Conservation (phyloP, 129 eudicot species). For the Arctium minus region DNA sequence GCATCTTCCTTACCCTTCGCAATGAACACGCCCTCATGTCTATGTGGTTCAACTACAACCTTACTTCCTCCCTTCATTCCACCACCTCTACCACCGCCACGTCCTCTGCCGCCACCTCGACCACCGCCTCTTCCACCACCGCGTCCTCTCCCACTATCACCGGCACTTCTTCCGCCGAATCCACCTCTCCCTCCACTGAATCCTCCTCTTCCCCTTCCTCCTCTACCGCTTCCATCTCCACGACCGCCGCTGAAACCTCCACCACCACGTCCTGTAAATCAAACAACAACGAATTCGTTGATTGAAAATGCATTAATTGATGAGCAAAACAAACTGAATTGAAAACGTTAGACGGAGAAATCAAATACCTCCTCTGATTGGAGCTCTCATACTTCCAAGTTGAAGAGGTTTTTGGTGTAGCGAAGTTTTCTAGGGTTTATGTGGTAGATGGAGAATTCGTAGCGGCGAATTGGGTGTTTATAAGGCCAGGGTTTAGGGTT, state of each 20-base stretch:
- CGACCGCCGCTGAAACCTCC: conserved; percentile 34
- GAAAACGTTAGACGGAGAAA: background rate
- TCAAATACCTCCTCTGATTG: conserved; percentile 17
- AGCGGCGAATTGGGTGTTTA: conserved; percentile 22
- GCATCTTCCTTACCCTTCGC: conserved; percentile 93
- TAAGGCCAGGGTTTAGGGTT: conserved; percentile 24
- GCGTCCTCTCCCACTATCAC: conserved; percentile 36
- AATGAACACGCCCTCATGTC: conserved; percentile 88
- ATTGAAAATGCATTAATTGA: background rate
- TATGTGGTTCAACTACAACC: conserved; percentile 81
- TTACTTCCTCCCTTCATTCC: conserved; percentile 88
- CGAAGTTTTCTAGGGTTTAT: conserved; percentile 12
- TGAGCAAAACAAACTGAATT: background rate
- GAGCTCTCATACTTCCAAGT: conserved; percentile 9
- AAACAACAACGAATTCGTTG: background rate
- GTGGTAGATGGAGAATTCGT: background rate
- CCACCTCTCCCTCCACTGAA: conserved; percentile 42
- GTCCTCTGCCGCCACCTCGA: conserved; percentile 40
- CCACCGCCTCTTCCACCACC: conserved; percentile 45
- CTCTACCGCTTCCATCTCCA: conserved; percentile 17
- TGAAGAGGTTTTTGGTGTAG: background rate
- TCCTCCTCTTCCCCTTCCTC: conserved; percentile 45
- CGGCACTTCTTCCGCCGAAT: conserved; percentile 41
- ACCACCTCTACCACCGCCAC: conserved; percentile 48
- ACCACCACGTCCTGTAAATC: conserved; percentile 33